A percentile compares a stretch with the other conserved stretches of the same genome.
phyloP scores from a whole-genome alignment of 352 stramenopile species.

The Pythium biforme region DNA sequence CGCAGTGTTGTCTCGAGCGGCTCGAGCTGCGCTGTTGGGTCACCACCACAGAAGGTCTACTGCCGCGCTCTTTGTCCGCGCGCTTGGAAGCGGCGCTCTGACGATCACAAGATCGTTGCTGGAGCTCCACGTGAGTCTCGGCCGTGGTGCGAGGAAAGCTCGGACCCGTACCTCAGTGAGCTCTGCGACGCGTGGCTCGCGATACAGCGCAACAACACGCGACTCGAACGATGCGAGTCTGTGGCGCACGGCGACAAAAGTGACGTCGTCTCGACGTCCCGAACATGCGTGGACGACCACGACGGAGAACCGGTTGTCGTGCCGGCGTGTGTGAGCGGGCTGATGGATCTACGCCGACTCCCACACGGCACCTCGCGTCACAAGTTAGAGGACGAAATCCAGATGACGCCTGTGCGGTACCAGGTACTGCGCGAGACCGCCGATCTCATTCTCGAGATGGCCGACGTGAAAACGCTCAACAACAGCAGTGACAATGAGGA shows the following conservation, averaged over 20 bases:
- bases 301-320: neutral
- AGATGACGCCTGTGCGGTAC: neutral
- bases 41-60: no score
- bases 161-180: neutral
- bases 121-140: no score
- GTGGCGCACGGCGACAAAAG: neutral
- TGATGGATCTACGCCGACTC: no score
- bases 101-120: no score
- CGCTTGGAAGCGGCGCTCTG: no score
- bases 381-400: neutral
- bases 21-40: no score
- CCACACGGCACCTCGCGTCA: no score
- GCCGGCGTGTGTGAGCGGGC: neutral
- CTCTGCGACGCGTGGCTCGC: neutral
- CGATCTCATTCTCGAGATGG: constrained; percentile 1
- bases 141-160: neutral
- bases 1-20: no score
- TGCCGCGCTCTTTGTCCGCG: no score
- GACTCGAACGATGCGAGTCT: neutral
- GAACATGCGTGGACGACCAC: neutral
- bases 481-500: no score
- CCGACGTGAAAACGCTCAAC: no score
- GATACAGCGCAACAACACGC: neutral
- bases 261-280: neutral
- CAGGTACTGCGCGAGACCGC: neutral